Base-by-base conservation (phyloP, 257 asterid species). In the Coffea canephora region DNA sequence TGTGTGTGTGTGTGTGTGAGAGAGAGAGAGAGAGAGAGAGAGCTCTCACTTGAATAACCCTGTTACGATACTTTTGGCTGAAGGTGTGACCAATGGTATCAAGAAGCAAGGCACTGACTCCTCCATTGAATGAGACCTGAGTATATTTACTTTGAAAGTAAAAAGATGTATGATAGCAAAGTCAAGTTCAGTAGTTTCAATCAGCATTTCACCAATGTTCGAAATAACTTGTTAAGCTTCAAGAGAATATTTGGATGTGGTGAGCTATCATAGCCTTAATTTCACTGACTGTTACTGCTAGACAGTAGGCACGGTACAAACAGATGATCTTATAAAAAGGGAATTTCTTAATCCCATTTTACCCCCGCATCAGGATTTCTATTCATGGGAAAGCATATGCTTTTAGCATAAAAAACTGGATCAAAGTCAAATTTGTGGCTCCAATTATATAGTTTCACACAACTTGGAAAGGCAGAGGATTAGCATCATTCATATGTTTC, bases 41-140 rank as follows among this genome's bases (percentile, higher is more conserved):
- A 69, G 11, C 31, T 45, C 87, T 86, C 85, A 93, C 99, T 84
- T 95, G 97, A 84, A 88, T 89, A 81, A 95, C 99, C 88, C 99
- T 90, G 73, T 87, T 89, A 46, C 86, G 96, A 90, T 95, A 95
- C 92, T 95, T 95, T 78, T 89, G 92, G 87, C 98, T 95, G 89
- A 93, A 86, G 39, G 88, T 84, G 77, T 95, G 97, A 83, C 94
- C 99, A 64, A 89, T 89, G 77, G 97, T 89, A 78, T 95, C 99
- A 71, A 95, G 97, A 85, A 89, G 84, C 93, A 95, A 88, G 86
- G 91, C 91, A 85, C 97, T 86, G 78, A 95, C 59, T 69, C 99
- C 98, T 23, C 97, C 97, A 73, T 86, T 88, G 86, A 91, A 90
- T 76, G 89, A 89, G 81, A 93, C 95, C 99, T 95, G 86, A 15